Base-by-base conservation (phyloP, 345 rosid species). In the Erucastrum elatum region DNA sequence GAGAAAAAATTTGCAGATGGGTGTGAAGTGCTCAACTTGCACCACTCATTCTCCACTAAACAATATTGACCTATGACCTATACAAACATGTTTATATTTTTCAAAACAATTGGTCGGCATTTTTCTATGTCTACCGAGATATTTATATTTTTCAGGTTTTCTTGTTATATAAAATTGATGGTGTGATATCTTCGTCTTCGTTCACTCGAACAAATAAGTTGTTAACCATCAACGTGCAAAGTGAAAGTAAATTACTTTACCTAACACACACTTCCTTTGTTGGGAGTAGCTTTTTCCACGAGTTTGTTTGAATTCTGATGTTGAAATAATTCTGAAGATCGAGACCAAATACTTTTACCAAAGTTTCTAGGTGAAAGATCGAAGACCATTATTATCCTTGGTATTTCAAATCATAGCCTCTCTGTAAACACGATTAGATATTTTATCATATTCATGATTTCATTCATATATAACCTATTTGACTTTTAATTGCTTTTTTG, bases 41-140 rank as follows among this genome's bases (percentile, higher is more conserved):
- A 62, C 62, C 70, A 31, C 49, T 49, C 77, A 72, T 61, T 61
- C 68, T 41, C 68, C 68, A 72, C 68, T 15, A 41, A 41, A 72
- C 75, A 72, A n/a, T 27, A 27, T 60, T 60, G 75, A 72, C 66
- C 27, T 60, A 59, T 34, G 41, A 25, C 75, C 6, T 39, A 72
- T 27, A 72, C 37, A 25, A 37, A 37, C 29, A 25, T 29, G n/a
- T 37, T 25, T 35, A 64, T 71, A 71, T 71, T 26, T 71, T 64
- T 34, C 68, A 16, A 4, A 15, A 15, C 16, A 35, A 17, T 35
- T 64, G 46, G 68, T 64, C 49, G 68, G 49, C 30, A 64, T 34
- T 64, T 8, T 64, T 61, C 6, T 25, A 30, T 63, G 10, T 63
- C 7, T 6, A 8, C 6, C 35, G 9, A 21, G 4, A 64, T 35